These are phyloP conservation scores for Trichosporon sp. DNA, from an alignment of 1,284 basidiomycete species.

Conservation along the genomic window DNA sequence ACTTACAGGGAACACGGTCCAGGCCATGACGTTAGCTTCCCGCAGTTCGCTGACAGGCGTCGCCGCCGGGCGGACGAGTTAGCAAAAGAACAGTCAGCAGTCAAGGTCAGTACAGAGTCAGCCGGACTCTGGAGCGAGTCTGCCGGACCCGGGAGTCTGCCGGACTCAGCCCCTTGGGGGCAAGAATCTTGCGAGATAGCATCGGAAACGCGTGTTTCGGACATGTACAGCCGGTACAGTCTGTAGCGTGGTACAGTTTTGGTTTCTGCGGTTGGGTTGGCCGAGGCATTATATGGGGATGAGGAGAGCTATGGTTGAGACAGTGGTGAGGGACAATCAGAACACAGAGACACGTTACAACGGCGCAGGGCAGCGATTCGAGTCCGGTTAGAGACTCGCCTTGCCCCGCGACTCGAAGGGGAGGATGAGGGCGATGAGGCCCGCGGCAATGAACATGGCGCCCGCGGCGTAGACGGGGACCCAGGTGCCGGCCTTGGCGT, in stretches of 20 bases:
- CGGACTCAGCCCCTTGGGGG: neutral
- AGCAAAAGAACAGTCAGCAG: neutral
- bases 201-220: constrained; percentile 1
- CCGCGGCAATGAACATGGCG: constrained; percentile 60
- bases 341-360: neutral
- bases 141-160: neutral
- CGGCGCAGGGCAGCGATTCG: neutral
- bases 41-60: no score
- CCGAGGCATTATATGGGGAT: neutral
- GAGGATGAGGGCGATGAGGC: constrained; percentile 61
- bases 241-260: neutral
- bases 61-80: no score
- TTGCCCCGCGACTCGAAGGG: constrained; percentile 67
- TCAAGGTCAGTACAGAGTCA: neutral
- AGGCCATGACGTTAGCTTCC: no score
- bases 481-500: constrained; percentile 49
- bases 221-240: neutral
- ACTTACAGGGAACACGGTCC: no score
- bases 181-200: neutral
- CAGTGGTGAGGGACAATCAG: neutral
- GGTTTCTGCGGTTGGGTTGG: neutral
- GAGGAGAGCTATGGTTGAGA: neutral
- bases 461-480: constrained; percentile 69
- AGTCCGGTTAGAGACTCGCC: constrained; percentile 38
- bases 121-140: neutral